Evolutionary conservation across 371 early-diverging fungal genomes (phyloP).

Genomic region (Circinella umbellata): DNA sequence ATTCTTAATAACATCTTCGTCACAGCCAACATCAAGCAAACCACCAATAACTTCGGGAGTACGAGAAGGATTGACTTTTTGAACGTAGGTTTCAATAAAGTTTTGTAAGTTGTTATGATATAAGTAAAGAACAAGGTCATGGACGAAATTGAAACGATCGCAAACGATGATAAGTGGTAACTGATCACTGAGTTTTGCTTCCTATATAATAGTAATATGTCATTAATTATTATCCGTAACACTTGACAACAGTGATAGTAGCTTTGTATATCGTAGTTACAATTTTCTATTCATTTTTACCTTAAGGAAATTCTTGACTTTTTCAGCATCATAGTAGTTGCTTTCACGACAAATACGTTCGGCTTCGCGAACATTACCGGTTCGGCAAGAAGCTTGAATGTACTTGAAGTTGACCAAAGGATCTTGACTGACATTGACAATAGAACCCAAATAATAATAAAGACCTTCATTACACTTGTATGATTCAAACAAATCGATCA

Average conservation of each 20-base stretch:
- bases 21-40: conserved; percentile 96
- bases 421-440: conserved; percentile 94
- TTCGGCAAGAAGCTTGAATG: conserved; percentile 95
- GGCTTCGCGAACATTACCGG: conserved; percentile 96
- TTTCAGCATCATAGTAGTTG: conserved; percentile 94
- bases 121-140: conserved; percentile 94
- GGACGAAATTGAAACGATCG: conserved; percentile 96
- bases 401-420: conserved; percentile 97
- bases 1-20: conserved; percentile 91
- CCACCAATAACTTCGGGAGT: conserved; percentile 97
- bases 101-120: conserved; percentile 92
- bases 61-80: conserved; percentile 94
- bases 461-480: conserved; percentile 88
- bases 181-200: conserved; percentile 93
- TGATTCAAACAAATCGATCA: conserved; percentile 91
- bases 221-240: too few relatives aligned
- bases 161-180: conserved; percentile 97
- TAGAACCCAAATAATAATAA: conserved; percentile 92
- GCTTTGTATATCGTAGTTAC: too few relatives aligned
- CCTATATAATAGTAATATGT: too few relatives aligned
- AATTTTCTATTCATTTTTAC: too few relatives aligned
- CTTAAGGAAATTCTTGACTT: conserved; percentile 97
- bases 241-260: too few relatives aligned
- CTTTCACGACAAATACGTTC: conserved; percentile 97
- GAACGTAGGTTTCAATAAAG: conserved; percentile 98